A percentile compares a stretch with the other conserved stretches of the same genome.
These are phyloP conservation scores for Trametes hirsuta DNA, from an alignment of 1,284 basidiomycete genomes.

Conservation along the genomic window DNA sequence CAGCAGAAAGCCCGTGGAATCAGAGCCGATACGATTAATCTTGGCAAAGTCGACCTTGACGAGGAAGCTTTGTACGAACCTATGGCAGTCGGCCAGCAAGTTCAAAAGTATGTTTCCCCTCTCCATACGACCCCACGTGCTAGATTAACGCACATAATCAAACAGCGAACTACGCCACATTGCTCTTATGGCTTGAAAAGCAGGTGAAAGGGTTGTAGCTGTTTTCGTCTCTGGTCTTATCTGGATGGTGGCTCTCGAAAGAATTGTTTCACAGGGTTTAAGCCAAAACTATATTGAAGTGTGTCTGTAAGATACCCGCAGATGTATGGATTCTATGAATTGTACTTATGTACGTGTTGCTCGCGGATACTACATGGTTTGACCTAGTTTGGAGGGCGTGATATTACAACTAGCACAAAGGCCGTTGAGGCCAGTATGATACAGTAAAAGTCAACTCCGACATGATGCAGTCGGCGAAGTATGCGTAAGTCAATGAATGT, in stretches of 20 bases:
- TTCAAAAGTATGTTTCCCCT: conserved; percentile 65
- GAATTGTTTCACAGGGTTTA: too few species aligned
- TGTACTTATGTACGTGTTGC: too few species aligned
- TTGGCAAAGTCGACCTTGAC: conserved; percentile 44
- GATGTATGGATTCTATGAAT: too few species aligned
- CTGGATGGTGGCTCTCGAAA: too few species aligned
- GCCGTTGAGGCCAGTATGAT: conserved; percentile 26
- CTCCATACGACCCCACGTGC: background rate
- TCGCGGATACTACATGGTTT: conserved; percentile 2
- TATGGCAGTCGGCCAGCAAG: conserved; percentile 87
- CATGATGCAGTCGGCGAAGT: conserved; percentile 18
- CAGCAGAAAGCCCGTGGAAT: conserved; percentile 46
- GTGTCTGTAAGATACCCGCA: too few species aligned
- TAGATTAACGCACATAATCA: conserved; percentile 3
- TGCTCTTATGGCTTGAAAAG: conserved; percentile 60
- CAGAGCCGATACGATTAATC: conserved; percentile 40
- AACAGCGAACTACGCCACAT: conserved; percentile 82
- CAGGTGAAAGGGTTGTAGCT: background rate
- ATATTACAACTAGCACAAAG: conserved; percentile 8
- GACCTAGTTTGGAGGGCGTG: background rate
- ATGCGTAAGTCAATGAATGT: background rate
- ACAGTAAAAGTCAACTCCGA: conserved; percentile 10
- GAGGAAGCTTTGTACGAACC: conserved; percentile 60
- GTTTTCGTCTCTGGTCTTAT: too few species aligned
- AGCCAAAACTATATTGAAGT: too few species aligned